Conservation (phyloP, 495 filamentous ascomycete species). For the Talaromyces adpressus region DNA sequence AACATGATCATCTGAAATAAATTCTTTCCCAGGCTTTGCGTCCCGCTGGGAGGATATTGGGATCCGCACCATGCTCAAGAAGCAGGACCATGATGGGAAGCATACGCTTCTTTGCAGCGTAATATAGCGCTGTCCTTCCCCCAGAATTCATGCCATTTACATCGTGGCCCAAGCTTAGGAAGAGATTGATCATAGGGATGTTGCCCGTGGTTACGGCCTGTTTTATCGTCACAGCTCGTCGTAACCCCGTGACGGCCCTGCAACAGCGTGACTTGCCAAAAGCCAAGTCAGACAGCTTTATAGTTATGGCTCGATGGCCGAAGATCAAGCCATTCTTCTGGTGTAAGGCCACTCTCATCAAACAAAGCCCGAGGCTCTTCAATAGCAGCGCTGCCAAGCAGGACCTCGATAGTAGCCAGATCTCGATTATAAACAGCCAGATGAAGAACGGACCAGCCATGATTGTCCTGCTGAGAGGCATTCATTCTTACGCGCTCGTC, state of each 20-base stretch:
- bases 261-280: constrained; percentile 25
- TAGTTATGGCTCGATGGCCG: constrained; percentile 19
- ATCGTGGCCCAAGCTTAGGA: constrained; percentile 17
- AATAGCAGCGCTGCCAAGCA: constrained; percentile 19
- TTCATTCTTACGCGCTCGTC: constrained; percentile 18
- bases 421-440: constrained; percentile 22
- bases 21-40: constrained; percentile 17
- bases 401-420: constrained; percentile 16
- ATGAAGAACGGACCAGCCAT: constrained; percentile 29
- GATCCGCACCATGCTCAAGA: constrained; percentile 20
- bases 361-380: constrained; percentile 15
- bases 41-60: constrained; percentile 19
- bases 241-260: constrained; percentile 20
- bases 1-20: constrained; percentile 12
- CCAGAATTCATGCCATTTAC: constrained; percentile 22
- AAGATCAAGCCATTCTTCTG: constrained; percentile 26
- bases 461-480: constrained; percentile 22
- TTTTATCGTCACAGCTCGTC: too few relatives aligned
- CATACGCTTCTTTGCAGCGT: constrained; percentile 22
- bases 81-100: constrained; percentile 20
- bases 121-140: constrained; percentile 25
- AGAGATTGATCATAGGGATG: constrained; percentile 20
- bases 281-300: constrained; percentile 23
- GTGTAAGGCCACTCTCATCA: constrained; percentile 24
- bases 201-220: constrained; percentile 8